Evolutionary conservation across 2,329 filamentous ascomycete species (phyloP).

Genomic region (Trichoderma sp.): DNA sequence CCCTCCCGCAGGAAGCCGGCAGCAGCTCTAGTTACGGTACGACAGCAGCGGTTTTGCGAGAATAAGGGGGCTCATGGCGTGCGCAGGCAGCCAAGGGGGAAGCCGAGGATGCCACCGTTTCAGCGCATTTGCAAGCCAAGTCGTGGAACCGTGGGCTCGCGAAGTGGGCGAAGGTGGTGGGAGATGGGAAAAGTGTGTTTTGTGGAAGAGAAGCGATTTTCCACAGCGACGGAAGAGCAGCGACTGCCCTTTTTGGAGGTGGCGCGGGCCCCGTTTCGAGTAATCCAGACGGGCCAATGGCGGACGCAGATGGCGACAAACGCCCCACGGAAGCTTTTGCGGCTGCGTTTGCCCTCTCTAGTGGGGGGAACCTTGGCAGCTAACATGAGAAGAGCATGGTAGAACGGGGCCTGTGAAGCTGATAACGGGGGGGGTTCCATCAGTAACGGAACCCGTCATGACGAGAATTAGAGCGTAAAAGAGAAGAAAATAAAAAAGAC

Average conservation of each 20-base stretch:
- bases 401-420: background rate
- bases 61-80: conserved; percentile 14
- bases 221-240: conserved; percentile 13
- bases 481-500: background rate
- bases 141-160: conserved; percentile 15
- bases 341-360: conserved; percentile 13
- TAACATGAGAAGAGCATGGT: background rate
- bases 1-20: conserved; percentile 19
- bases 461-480: background rate
- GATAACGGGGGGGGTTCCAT: background rate
- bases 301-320: background rate
- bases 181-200: conserved; percentile 8
- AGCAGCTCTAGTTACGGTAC: conserved; percentile 18
- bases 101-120: conserved; percentile 18
- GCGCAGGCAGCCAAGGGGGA: conserved; percentile 22
- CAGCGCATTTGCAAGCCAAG: conserved; percentile 24
- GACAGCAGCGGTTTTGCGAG: conserved; percentile 2
- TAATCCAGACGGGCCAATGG: conserved; percentile 1
- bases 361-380: background rate
- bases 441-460: background rate
- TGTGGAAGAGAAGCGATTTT: conserved; percentile 16
- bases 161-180: background rate
- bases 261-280: background rate
- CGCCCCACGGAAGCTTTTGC: conserved; percentile 12
- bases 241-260: conserved; percentile 16